Conservation (phyloP, 1,284 basidiomycete genomes). For the Bondarzewia mesenterica region DNA sequence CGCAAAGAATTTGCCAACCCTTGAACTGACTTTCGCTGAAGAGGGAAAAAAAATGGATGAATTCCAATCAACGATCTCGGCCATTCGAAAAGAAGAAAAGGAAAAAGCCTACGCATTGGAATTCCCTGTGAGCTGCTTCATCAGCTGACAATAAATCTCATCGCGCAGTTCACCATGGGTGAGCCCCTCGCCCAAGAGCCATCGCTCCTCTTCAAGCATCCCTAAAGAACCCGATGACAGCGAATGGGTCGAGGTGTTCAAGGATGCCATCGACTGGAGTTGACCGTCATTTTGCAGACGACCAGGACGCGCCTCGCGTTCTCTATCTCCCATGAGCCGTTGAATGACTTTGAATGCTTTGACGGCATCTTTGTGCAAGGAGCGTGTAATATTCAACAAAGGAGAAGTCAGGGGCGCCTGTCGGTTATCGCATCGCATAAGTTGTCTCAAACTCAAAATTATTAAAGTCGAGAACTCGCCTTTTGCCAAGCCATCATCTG, state of each 20-base stretch:
- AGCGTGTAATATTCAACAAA: constrained; percentile 61
- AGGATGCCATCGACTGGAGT: constrained; percentile 21
- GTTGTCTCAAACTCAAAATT: constrained; percentile 8
- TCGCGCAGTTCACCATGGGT: constrained; percentile 77
- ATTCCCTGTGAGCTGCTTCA: constrained; percentile 85
- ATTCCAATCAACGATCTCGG: constrained; percentile 1
- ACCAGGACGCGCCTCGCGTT: constrained; percentile 47
- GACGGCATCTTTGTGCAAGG: constrained; percentile 68
- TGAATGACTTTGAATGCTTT: constrained; percentile 85
- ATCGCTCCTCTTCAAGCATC: constrained; percentile 78
- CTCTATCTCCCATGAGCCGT: constrained; percentile 86
- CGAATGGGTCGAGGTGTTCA: constrained; percentile 51
- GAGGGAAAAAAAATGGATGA: not conserved
- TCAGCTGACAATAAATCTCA: constrained; percentile 86
- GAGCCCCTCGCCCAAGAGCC: constrained; percentile 76
- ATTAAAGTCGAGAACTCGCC: constrained; percentile 24
- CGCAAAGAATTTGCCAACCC: constrained; percentile 89
- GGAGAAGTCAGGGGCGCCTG: constrained; percentile 63
- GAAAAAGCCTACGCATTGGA: constrained; percentile 48
- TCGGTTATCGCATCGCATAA: no score
- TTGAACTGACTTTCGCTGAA: constrained; percentile 76
- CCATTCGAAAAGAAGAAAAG: not conserved
- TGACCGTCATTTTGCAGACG: constrained; percentile 18
- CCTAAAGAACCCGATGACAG: constrained; percentile 16
- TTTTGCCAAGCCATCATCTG: constrained; percentile 90